phyloP scores from a whole-genome alignment of 2,329 filamentous ascomycete species.

The Ceratocystis papillata region DNA sequence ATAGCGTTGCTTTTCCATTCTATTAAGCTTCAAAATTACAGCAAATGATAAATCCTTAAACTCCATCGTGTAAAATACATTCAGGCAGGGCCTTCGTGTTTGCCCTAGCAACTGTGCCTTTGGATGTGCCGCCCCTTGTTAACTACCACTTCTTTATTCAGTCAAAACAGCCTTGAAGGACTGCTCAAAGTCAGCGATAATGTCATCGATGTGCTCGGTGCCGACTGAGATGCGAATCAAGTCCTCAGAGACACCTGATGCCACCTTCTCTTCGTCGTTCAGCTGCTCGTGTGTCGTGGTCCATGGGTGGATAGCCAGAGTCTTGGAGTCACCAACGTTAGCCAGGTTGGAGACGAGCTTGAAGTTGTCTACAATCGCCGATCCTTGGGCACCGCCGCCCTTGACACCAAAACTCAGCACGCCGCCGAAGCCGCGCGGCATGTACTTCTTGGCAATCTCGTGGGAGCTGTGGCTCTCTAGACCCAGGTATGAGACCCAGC shows the following conservation, averaged over 20 bases:
- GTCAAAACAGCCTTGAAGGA: conserved; percentile 54
- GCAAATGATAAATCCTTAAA: neutral
- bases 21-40: neutral
- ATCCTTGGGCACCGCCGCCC: conserved; percentile 72
- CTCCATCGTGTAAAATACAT: neutral
- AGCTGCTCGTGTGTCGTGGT: conserved; percentile 92
- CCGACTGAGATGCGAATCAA: conserved; percentile 92
- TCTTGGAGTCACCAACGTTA: conserved; percentile 94
- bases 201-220: conserved; percentile 94
- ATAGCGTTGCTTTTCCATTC: neutral
- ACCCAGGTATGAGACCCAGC: conserved; percentile 91
- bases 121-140: too few relatives aligned
- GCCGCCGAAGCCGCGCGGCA: conserved; percentile 74
- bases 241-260: conserved; percentile 67
- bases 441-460: conserved; percentile 72
- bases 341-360: conserved; percentile 92
- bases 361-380: conserved; percentile 83
- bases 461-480: conserved; percentile 73
- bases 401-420: conserved; percentile 91
- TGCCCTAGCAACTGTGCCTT: too few relatives aligned
- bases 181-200: conserved; percentile 90
- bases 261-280: conserved; percentile 64
- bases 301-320: conserved; percentile 89
- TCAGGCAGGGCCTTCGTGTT: too few relatives aligned
- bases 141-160: neutral